These are phyloP conservation scores for Trichoderma brevicompactum DNA, from an alignment of 2,329 filamentous ascomycete species.

Conservation along the genomic window DNA sequence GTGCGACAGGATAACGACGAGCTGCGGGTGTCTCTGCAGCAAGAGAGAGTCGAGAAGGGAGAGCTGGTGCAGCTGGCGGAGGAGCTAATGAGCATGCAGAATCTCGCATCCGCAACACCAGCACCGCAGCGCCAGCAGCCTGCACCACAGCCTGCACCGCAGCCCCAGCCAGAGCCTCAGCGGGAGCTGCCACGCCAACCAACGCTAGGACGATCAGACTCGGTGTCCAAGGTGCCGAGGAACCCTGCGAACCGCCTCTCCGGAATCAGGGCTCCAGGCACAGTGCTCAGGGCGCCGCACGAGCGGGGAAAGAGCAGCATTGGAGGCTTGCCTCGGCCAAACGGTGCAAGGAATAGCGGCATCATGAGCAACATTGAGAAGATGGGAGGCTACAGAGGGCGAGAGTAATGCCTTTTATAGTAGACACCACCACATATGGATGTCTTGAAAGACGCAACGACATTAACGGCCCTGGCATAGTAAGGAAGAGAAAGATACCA, in stretches of 20 bases:
- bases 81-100: slow-evolving; percentile 77
- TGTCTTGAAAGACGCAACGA: background rate
- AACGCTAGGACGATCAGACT: slow-evolving; percentile 31
- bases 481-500: background rate
- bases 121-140: slow-evolving; percentile 28
- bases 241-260: slow-evolving; percentile 44
- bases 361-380: slow-evolving; percentile 86
- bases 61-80: slow-evolving; percentile 81
- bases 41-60: slow-evolving; percentile 80
- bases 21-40: slow-evolving; percentile 68
- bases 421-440: slow-evolving; percentile 25
- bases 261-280: slow-evolving; percentile 64
- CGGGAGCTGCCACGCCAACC: slow-evolving; percentile 17
- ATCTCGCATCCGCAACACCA: slow-evolving; percentile 42
- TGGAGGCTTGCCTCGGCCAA: slow-evolving; percentile 55
- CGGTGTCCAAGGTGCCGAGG: slow-evolving; percentile 46
- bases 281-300: slow-evolving; percentile 48
- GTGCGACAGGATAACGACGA: slow-evolving; percentile 72
- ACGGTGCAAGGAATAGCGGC: slow-evolving; percentile 59
- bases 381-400: slow-evolving; percentile 71
- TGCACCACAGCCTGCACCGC: slow-evolving; percentile 21
- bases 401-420: slow-evolving; percentile 9
- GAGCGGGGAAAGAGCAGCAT: slow-evolving; percentile 51
- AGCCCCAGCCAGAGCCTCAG: slow-evolving; percentile 32
- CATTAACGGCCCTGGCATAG: slow-evolving; percentile 6